A percentile compares a stretch with the other conserved stretches of the same genome.
These are phyloP conservation scores for Pinus tabuliformis DNA, from an alignment of 75 land plant genomes.

Conservation along the genomic window DNA sequence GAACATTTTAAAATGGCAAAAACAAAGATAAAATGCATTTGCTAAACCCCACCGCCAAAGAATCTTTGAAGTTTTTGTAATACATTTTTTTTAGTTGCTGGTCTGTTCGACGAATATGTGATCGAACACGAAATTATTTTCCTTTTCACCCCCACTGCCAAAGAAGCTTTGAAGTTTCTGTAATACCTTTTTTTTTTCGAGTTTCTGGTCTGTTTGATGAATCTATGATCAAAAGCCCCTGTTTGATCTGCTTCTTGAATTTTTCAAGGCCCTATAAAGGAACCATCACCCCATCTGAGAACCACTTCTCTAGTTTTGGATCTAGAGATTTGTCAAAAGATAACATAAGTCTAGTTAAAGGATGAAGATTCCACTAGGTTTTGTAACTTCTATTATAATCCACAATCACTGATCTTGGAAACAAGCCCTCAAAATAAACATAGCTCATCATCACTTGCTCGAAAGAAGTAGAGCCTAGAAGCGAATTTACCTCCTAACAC, in stretches of 20 bases:
- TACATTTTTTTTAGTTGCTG: conserved; percentile 39
- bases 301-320: conserved; percentile 25
- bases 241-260: too few species aligned
- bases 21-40: conserved; percentile 6
- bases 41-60: conserved; percentile 16
- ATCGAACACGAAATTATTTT: neutral
- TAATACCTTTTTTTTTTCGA: too few species aligned
- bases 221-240: too few species aligned
- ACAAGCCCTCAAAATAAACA: conserved; percentile 6
- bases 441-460: conserved; percentile 10
- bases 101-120: conserved; percentile 13
- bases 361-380: conserved; percentile 32
- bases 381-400: conserved; percentile 24
- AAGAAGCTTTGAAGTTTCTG: too few species aligned
- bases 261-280: conserved; percentile 33
- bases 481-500: conserved; percentile 8
- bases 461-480: conserved; percentile 22
- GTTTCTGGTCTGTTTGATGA: too few species aligned
- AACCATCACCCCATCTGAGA: conserved; percentile 48
- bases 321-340: conserved; percentile 43
- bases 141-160: neutral
- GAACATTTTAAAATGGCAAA: too few species aligned
- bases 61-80: conserved; percentile 34
- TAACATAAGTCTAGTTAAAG: conserved; percentile 45
- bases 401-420: conserved; percentile 20